Evolutionary conservation across 352 stramenopile species (phyloP), one percentile per base, ranked within the genome.

Genomic region (Pythium graminicola): DNA sequence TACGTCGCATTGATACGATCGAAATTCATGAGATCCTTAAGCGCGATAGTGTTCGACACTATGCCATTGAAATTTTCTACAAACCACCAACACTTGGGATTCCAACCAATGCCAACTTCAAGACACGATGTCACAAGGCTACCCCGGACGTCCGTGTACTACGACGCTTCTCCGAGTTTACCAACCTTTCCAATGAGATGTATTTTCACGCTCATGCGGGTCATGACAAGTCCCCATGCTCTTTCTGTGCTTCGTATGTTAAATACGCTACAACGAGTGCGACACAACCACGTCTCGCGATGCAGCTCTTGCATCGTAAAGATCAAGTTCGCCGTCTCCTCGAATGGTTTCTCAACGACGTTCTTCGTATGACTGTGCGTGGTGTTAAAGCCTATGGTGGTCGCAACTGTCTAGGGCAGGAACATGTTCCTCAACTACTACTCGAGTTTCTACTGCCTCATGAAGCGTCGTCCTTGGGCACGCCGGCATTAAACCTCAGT

Each of bases 161-260:
- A 11, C 36, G 44, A 13, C 45, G 54, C 32, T 62, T 62, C 45
- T 62, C 44, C 46, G 54, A 62, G 27, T 62, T 62, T 31, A 48
- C 17, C 44, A 55, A 62, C 28, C 17, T 62, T 14, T 51, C 36
- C 22, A 23, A 55, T 39, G 53, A 60, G 53, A 53, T 60, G 42
- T 60, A 60, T 24, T 60, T 49, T 36, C 53, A 60, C 40, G 36
- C 43, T 1, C 53, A 54, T 36, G 27, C 42, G 43, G 53, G 53
- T 36, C 53, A 60, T 29, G 43, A 47, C 6, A 22, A n/a, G 2
- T 33, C 16, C 7, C 31, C 53, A 4, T 60, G 53, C 31, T 27
- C 17, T 16, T 60, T 60, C 26, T 60, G 53, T 36, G 26, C 5
- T 4, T 17, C 27, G 6, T 54, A 27, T 24, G 27, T 40, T 11